phyloP scores from a whole-genome alignment of 805 yeast genomes.

The Zygosaccharomyces lentus region DNA sequence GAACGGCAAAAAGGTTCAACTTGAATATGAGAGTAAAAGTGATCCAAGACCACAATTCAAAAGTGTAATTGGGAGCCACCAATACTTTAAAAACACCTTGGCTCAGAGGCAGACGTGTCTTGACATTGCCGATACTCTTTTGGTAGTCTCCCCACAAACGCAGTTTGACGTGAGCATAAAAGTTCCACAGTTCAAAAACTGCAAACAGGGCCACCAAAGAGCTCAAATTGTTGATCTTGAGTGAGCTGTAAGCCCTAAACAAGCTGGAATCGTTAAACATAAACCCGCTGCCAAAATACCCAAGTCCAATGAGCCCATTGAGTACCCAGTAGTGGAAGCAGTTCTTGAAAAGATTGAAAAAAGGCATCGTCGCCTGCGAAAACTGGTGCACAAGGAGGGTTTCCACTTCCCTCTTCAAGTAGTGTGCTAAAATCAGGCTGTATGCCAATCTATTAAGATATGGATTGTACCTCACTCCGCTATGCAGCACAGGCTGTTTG shows the following conservation, averaged over 20 bases:
- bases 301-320: slow-evolving; percentile 57
- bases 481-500: slow-evolving; percentile 8
- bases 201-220: slow-evolving; percentile 45
- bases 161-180: slow-evolving; percentile 64
- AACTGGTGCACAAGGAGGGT: slow-evolving; percentile 80
- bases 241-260: slow-evolving; percentile 13
- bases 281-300: slow-evolving; percentile 51
- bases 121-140: slow-evolving; percentile 34
- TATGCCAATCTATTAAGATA: slow-evolving; percentile 33
- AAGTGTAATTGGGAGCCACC: slow-evolving; percentile 92
- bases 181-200: slow-evolving; percentile 67
- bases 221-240: slow-evolving; percentile 20
- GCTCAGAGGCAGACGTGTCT: slow-evolving; percentile 43
- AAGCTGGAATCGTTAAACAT: slow-evolving; percentile 18
- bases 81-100: slow-evolving; percentile 81
- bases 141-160: slow-evolving; percentile 43
- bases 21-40: slow-evolving; percentile 58
- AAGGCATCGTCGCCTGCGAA: slow-evolving; percentile 89
- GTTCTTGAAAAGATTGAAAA: slow-evolving; percentile 81
- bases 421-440: slow-evolving; percentile 63
- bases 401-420: slow-evolving; percentile 82
- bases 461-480: slow-evolving; percentile 19
- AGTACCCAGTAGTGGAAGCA: slow-evolving; percentile 90
- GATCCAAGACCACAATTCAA: slow-evolving; percentile 77
- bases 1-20: slow-evolving; percentile 70